Conservation (phyloP, 352 stramenopile species). For the Globisporangium echinulatum region DNA sequence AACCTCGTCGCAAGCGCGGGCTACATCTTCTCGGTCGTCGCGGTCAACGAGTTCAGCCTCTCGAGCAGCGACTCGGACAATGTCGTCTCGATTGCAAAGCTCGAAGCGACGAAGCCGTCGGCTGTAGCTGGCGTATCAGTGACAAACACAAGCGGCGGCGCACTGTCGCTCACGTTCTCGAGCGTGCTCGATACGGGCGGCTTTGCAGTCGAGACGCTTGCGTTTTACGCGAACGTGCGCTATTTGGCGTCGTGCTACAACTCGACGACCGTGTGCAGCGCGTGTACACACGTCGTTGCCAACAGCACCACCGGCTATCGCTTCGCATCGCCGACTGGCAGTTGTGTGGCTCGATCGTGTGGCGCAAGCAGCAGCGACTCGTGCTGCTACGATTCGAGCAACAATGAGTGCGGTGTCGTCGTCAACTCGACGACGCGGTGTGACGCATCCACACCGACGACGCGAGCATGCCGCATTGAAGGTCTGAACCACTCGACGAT, state of each 20-base stretch:
- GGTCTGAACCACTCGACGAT: slow-evolving; percentile 22
- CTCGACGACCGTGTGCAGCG: slow-evolving; percentile 10
- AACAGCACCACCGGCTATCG: neutral
- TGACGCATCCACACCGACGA: neutral
- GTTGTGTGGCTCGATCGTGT: slow-evolving; percentile 10
- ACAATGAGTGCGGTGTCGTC: slow-evolving; percentile 19
- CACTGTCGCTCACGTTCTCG: slow-evolving; percentile 19
- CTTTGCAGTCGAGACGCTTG: slow-evolving; percentile 10
- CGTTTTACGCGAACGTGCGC: slow-evolving; percentile 17
- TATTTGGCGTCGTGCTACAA: slow-evolving; percentile 24
- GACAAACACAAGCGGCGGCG: slow-evolving; percentile 20
- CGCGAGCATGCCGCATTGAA: slow-evolving; percentile 15
- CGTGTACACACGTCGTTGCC: slow-evolving; percentile 13
- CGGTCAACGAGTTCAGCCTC: slow-evolving; percentile 40
- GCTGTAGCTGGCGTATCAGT: slow-evolving; percentile 14
- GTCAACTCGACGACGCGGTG: slow-evolving; percentile 14
- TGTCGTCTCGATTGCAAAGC: slow-evolving; percentile 13
- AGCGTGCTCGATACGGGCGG: slow-evolving; percentile 24
- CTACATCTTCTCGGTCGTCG: slow-evolving; percentile 34
- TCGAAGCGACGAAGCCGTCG: slow-evolving; percentile 13
- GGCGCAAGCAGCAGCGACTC: neutral
- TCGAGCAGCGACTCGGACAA: slow-evolving; percentile 12
- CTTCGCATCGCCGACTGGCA: neutral
- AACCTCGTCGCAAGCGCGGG: slow-evolving; percentile 18
- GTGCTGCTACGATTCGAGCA: slow-evolving; percentile 17